Percentiles rank a stretch among this genome's conserved stretches.
Conservation (phyloP, 1,139 yeast genomes). For the Ashbya aceris region DNA sequence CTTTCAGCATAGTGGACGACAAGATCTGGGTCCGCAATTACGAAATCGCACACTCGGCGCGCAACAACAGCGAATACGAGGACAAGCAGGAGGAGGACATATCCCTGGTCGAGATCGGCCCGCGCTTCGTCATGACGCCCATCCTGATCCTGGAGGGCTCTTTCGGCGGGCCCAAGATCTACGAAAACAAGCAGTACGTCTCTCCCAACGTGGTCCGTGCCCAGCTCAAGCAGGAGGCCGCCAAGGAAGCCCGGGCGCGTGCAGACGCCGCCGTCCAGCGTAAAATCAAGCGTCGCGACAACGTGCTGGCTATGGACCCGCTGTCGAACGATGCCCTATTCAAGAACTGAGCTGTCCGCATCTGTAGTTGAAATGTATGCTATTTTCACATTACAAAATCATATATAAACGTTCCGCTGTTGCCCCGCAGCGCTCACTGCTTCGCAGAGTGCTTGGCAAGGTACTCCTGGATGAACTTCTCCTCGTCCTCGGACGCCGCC, state of each 20-base stretch:
- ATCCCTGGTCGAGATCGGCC: constrained; percentile 89
- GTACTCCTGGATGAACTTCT: constrained; percentile 54
- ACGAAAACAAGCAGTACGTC: constrained; percentile 93
- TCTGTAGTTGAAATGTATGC: constrained; percentile 2
- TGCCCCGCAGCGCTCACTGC: not conserved
- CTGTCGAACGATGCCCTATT: constrained; percentile 72
- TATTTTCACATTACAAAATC: constrained; percentile 1
- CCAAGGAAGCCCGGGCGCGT: constrained; percentile 69
- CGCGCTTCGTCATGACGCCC: constrained; percentile 87
- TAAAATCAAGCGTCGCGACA: constrained; percentile 67
- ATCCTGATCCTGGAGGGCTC: constrained; percentile 93
- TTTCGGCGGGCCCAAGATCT: constrained; percentile 95
- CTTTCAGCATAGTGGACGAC: constrained; percentile 85
- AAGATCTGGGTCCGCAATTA: constrained; percentile 94
- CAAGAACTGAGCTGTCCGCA: constrained; percentile 34
- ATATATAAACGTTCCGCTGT: not conserved
- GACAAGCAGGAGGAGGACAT: constrained; percentile 42
- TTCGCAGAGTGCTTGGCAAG: constrained; percentile 22
- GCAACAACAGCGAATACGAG: constrained; percentile 41
- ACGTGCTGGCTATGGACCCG: constrained; percentile 72
- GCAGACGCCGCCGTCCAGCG: constrained; percentile 72
- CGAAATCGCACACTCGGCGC: constrained; percentile 72
- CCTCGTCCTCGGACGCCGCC: constrained; percentile 82
- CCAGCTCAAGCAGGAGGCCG: constrained; percentile 71
- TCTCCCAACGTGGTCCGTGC: constrained; percentile 95